These are phyloP conservation scores for Vanrija humicola DNA, from an alignment of 1,284 basidiomycete species.

Conservation along the genomic window DNA sequence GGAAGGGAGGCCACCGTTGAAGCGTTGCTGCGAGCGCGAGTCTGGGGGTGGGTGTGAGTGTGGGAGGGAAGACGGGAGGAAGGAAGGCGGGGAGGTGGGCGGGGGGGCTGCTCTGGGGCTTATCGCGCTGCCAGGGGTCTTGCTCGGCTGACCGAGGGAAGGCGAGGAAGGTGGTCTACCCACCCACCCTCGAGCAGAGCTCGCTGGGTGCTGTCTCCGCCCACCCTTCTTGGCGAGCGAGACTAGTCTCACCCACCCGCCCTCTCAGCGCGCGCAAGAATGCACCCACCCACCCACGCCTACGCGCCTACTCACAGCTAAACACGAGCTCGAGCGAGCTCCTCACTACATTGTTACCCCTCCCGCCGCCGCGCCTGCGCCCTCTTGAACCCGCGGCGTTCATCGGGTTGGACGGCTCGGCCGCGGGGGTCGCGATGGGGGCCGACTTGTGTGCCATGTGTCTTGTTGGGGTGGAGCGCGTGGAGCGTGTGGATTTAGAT, in stretches of 20 bases:
- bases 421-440: too few relatives aligned
- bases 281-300: too few relatives aligned
- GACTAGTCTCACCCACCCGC: neutral
- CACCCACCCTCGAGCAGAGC: too few relatives aligned
- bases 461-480: too few relatives aligned
- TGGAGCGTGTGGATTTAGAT: too few relatives aligned
- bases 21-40: conserved; percentile 46
- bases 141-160: too few relatives aligned
- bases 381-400: too few relatives aligned
- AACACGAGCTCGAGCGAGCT: conserved; percentile 48
- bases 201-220: too few relatives aligned
- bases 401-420: too few relatives aligned
- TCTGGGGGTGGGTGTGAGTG: conserved; percentile 22
- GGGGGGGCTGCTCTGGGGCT: neutral
- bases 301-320: conserved; percentile 35
- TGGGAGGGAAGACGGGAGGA: neutral
- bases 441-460: too few relatives aligned
- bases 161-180: too few relatives aligned
- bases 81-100: conserved; percentile 7
- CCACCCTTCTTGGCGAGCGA: neutral
- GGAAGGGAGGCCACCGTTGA: conserved; percentile 34
- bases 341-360: conserved; percentile 26
- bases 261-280: neutral
- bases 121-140: neutral
- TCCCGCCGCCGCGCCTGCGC: too few relatives aligned